phyloP scores from a whole-genome alignment of 805 yeast genomes.

The Candida pseudoglaebosa region DNA sequence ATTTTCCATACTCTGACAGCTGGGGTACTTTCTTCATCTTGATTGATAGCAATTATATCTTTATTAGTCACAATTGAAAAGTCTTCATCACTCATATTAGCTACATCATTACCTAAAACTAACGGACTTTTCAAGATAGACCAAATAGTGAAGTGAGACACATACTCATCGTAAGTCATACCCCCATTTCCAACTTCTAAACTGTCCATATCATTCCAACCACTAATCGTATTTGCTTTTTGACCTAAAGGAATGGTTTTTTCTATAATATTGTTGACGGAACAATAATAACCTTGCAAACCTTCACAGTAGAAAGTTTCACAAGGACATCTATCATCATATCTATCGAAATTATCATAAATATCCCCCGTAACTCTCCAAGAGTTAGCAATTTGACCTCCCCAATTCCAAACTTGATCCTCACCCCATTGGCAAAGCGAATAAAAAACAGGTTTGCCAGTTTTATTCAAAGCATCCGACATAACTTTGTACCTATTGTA shows the following conservation, averaged over 20 bases:
- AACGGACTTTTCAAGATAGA: conserved; percentile 25
- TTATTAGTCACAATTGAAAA: conserved; percentile 13
- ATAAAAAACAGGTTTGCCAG: conserved; percentile 26
- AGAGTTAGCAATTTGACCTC: conserved; percentile 21
- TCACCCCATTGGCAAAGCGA: conserved; percentile 30
- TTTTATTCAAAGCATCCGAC: conserved; percentile 22
- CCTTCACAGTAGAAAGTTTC: conserved; percentile 18
- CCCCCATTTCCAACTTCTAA: conserved; percentile 28
- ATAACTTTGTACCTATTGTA: conserved; percentile 21
- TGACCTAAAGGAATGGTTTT: conserved; percentile 24
- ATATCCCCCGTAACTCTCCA: conserved; percentile 28
- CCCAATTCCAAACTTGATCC: conserved; percentile 26
- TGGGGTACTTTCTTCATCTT: conserved; percentile 13
- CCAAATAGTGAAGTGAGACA: conserved; percentile 27
- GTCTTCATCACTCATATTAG: conserved; percentile 15
- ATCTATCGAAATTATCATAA: conserved; percentile 10
- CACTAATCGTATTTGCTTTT: conserved; percentile 15
- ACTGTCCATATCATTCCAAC: conserved; percentile 26
- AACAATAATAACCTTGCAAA: conserved; percentile 21
- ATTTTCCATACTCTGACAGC: conserved; percentile 9
- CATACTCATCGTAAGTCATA: conserved; percentile 22
- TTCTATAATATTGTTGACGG: conserved; percentile 18
- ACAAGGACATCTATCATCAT: conserved; percentile 25
- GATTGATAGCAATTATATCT: conserved; percentile 18
- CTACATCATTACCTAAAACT: conserved; percentile 22